Evolutionary conservation across 495 filamentous ascomycete species (phyloP).

Genomic region (Talaromyces stipitatus): DNA sequence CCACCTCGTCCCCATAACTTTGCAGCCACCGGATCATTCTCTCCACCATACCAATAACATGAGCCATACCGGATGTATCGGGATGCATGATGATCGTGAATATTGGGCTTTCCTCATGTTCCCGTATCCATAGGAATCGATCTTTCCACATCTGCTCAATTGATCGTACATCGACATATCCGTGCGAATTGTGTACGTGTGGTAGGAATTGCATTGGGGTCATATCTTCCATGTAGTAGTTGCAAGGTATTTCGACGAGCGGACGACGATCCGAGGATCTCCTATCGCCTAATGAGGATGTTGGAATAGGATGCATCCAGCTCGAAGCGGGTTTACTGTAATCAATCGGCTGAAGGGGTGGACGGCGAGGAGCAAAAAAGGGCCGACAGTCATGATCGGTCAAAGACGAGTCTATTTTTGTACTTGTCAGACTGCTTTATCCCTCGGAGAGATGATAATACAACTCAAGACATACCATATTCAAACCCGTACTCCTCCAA

Average conservation of each 20-base stretch:
- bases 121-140: constrained; percentile 37
- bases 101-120: constrained; percentile 29
- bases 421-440: neutral
- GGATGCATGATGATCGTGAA: constrained; percentile 50
- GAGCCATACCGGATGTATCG: constrained; percentile 55
- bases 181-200: constrained; percentile 40
- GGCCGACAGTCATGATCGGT: constrained; percentile 47
- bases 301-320: constrained; percentile 51
- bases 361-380: constrained; percentile 42
- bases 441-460: neutral
- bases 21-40: constrained; percentile 46
- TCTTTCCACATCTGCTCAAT: constrained; percentile 51
- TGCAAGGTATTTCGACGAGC: constrained; percentile 46
- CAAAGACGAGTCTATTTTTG: constrained; percentile 37
- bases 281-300: constrained; percentile 7
- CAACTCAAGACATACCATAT: constrained; percentile 29
- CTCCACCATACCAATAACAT: constrained; percentile 55
- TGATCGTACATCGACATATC: constrained; percentile 42
- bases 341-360: constrained; percentile 41
- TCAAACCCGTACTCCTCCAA: constrained; percentile 49
- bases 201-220: constrained; percentile 48
- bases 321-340: constrained; percentile 39
- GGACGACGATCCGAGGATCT: constrained; percentile 17
- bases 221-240: constrained; percentile 53
- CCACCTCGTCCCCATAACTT: constrained; percentile 39